Evolutionary conservation across 331 rosid genomes (phyloP).

Genomic region (Ulmus americana): DNA sequence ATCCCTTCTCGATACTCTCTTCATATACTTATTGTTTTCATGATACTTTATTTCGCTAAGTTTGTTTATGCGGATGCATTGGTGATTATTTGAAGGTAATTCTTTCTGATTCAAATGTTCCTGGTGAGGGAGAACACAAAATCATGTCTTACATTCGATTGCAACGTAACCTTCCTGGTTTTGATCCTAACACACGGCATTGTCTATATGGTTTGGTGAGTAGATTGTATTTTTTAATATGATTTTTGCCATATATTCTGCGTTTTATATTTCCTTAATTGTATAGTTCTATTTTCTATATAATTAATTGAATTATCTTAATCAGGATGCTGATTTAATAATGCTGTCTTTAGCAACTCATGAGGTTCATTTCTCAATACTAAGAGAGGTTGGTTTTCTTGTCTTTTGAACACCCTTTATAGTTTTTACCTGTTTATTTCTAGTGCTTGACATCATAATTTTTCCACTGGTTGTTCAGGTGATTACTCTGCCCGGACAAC

Average conservation of each 20-base stretch:
- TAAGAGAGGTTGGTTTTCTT: conserved; percentile 78
- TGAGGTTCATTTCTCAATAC: conserved; percentile 86
- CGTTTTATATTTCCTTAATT: background rate
- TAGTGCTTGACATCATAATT: conserved; percentile 25
- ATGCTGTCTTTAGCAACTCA: conserved; percentile 93
- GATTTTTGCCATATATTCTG: background rate
- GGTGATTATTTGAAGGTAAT: conserved; percentile 87
- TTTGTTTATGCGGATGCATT: conserved; percentile 54
- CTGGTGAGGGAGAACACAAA: conserved; percentile 99
- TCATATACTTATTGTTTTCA: conserved; percentile 41
- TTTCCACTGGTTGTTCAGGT: conserved; percentile 47
- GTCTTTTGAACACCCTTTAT: conserved; percentile 6
- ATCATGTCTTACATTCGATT: conserved; percentile 77
- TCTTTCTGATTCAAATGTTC: conserved; percentile 92
- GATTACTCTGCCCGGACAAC: conserved; percentile 79
- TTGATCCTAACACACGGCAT: conserved; percentile 80
- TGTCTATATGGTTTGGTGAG: conserved; percentile 95
- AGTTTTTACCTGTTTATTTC: conserved; percentile 25
- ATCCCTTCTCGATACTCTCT: conserved; percentile 39
- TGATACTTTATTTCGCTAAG: conserved; percentile 51
- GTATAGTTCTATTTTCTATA: background rate
- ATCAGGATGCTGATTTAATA: conserved; percentile 95
- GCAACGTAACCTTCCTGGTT: conserved; percentile 79
- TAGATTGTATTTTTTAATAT: conserved; percentile 20
- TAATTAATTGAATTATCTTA: conserved; percentile 7